Evolutionary conservation across 768 basidiomycete genomes (phyloP).

Genomic region (Psilocybe cyanescens): DNA sequence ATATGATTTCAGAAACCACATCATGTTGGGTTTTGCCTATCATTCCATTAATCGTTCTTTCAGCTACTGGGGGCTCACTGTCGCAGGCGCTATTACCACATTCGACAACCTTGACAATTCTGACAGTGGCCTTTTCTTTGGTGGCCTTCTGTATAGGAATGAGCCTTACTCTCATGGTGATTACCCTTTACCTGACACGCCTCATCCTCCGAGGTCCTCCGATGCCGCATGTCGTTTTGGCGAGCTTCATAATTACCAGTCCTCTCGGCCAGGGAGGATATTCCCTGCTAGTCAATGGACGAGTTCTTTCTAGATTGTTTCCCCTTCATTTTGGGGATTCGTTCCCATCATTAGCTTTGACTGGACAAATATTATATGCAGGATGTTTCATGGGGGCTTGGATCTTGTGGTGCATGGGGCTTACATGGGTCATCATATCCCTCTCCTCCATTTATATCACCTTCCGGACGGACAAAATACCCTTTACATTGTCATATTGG

Average conservation of each 20-base stretch:
- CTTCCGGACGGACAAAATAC: constrained; percentile 39
- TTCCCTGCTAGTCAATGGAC: constrained; percentile 54
- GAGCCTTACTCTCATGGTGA: constrained; percentile 61
- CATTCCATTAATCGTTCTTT: constrained; percentile 68
- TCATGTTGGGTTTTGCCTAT: constrained; percentile 75
- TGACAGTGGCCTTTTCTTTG: constrained; percentile 54
- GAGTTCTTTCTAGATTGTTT: constrained; percentile 38
- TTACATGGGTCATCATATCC: constrained; percentile 60
- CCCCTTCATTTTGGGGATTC: constrained; percentile 35
- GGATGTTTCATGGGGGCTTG: constrained; percentile 49
- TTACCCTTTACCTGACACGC: constrained; percentile 61
- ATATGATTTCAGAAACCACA: constrained; percentile 56
- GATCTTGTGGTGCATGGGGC: constrained; percentile 58
- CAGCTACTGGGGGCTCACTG: constrained; percentile 64
- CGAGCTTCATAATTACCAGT: constrained; percentile 69
- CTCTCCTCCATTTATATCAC: constrained; percentile 48
- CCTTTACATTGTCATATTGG: constrained; percentile 64
- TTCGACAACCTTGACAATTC: constrained; percentile 48
- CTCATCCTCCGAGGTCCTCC: constrained; percentile 58
- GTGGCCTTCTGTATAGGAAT: constrained; percentile 58
- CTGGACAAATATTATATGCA: constrained; percentile 40
- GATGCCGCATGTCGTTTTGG: constrained; percentile 46
- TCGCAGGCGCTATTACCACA: constrained; percentile 47
- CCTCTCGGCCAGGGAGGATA: constrained; percentile 69
- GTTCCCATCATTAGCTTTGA: constrained; percentile 35